A percentile compares a stretch with the other conserved stretches of the same genome.
Conservation (phyloP, 495 filamentous ascomycete genomes). For the Aspergillus sparsus region DNA sequence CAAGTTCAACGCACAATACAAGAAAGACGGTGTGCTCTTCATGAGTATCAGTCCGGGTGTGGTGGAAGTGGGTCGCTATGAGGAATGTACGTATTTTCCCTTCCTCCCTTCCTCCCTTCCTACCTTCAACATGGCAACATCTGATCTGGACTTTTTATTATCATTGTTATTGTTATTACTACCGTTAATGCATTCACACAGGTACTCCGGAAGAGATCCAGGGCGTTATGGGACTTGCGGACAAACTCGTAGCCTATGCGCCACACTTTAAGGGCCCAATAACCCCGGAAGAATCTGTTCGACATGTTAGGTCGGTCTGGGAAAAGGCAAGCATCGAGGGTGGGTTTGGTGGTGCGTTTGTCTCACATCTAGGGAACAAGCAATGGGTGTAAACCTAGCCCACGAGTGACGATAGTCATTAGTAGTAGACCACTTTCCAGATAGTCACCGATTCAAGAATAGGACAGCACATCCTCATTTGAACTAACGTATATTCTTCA, state of each 20-base stretch:
- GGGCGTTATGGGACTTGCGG: slow-evolving; percentile 27
- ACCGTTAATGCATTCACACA: slow-evolving; percentile 19
- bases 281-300: slow-evolving; percentile 45
- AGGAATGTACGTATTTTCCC: slow-evolving; percentile 15
- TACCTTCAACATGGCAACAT: too few species aligned
- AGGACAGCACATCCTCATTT: too few species aligned
- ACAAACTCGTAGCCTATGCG: slow-evolving; percentile 43
- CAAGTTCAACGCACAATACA: slow-evolving; percentile 53
- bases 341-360: slow-evolving; percentile 51
- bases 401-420: too few species aligned
- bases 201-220: slow-evolving; percentile 40
- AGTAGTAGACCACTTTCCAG: too few species aligned
- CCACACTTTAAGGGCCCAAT: slow-evolving; percentile 53
- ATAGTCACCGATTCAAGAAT: too few species aligned
- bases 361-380: slow-evolving; percentile 58
- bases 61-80: slow-evolving; percentile 42
- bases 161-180: slow-evolving; percentile 2
- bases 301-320: slow-evolving; percentile 34
- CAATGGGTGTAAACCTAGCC: slow-evolving; percentile 39
- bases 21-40: slow-evolving; percentile 53
- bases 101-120: neutral
- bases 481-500: too few species aligned
- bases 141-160: too few species aligned
- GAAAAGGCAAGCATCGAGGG: slow-evolving; percentile 49
- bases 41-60: slow-evolving; percentile 50